Base-by-base conservation (phyloP, 2,329 filamentous ascomycete species). In the Leptosphaerulina australis region DNA sequence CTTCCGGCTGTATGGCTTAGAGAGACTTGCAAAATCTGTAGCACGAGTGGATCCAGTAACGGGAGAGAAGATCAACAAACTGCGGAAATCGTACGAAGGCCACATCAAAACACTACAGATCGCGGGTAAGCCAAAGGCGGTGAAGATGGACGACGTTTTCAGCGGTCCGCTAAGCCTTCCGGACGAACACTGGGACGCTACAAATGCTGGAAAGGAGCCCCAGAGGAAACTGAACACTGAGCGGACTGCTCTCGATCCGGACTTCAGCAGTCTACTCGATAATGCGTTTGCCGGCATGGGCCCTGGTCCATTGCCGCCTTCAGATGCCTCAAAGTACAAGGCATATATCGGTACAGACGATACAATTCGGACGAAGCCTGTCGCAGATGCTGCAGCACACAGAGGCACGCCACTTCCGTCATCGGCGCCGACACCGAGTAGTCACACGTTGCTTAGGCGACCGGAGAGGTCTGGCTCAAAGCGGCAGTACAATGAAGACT, bases 401-500 rank as follows among this genome's bases (percentile, higher is more conserved):
- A 60, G 67, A 14, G 31, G 52, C 0, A 49, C 63, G 25, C 54
- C 61, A 31, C 60, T 58, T 9, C 46, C 58, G 28, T 55, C 58
- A 24, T 62, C 52, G 24, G 65, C 56, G 38, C 64, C 58, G 11
- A 70, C 60, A 53, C 65, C 74, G 21, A 72, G 69, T 28, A 74
- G 71, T 7, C 59, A 72, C 7, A 69, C 71, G 6, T 68, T 70
- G n/a, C 67, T 66, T n/a, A 62, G 66, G 44, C 79, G 88, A 45
- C 84, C 87, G 25, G 85, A 86, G 60, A 81, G 88, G 37, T 77
- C 79, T 46, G 80, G 83, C 55, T 90, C 88, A 76, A 91, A 91
- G 78, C 82, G 89, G 37, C 83, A 85, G 55, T 92, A 91, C 67
- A 85, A 86, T 29, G 88, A 92, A 57, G 82, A 80, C 61, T 89